Base-by-base conservation (phyloP, 345 rosid genomes). In the Populus deltoides region DNA sequence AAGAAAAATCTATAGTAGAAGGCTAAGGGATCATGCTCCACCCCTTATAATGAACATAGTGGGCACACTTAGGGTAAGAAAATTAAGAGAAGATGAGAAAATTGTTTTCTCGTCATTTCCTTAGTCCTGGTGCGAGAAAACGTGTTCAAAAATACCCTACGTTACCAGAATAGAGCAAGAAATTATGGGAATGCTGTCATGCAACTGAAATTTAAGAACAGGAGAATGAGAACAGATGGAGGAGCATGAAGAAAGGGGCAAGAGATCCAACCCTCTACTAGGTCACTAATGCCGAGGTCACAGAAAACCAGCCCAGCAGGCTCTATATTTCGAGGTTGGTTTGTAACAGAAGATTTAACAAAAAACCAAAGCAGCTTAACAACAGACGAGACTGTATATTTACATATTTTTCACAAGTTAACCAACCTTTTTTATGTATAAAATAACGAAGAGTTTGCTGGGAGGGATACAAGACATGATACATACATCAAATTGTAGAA, bases 401-500 rank as follows among this genome's bases (percentile, higher is more conserved):
- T 85, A 86, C 91, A 85, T 79, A 80, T 85, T 75, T 70, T 76
- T 65, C 80, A 83, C 76, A 81, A 72, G 74, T 80, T 78, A 73
- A 73, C 75, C 75, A 79, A 79, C 76, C 76, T 73, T 69, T 71
- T 81, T 81, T 76, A 79, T 66, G 90, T 86, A 81, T 84, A 81
- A 84, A 77, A 86, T 76, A 82, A 82, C 84, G 8, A 55, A 80
- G 29, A 79, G 72, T 82, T 73, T 73, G 66, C 70, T 68, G 55
- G 76, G 84, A 38, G 20, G 72, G 68, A 66, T 66, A 74, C 82
- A 80, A 68, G 73, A 75, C 61, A 20, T 53, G 24, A 53, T 86
- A 85, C 86, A 86, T 77, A 82, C 91, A 90, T 81, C 75, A 59
- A 68, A 74, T 83, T 86, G 82, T 76, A 80, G 83, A 82, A 22